Percentiles rank a stretch among this genome's conserved stretches.
Evolutionary conservation across 202 grass and related monocot species (phyloP).

Genomic region (Elaeis oleifera): DNA sequence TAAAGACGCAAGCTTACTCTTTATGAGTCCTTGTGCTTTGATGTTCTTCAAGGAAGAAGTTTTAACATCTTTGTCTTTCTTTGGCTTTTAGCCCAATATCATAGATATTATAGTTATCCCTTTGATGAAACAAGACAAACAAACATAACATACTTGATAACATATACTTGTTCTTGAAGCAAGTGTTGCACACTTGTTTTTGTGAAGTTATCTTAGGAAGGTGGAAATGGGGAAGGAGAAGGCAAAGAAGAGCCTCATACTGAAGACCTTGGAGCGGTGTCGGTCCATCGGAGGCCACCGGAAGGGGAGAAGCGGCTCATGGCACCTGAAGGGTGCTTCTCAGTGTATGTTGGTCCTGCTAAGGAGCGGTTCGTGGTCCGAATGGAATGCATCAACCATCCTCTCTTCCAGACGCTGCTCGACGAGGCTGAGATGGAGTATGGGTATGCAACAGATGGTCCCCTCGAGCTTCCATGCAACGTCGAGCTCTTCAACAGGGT

Average conservation of each 20-base stretch:
- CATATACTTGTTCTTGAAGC: too few species aligned
- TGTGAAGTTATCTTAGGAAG: too few species aligned
- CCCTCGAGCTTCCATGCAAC: conserved; percentile 52
- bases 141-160: too few species aligned
- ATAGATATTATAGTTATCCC: too few species aligned
- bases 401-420: conserved; percentile 50
- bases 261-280: conserved; percentile 36
- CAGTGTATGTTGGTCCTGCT: conserved; percentile 55
- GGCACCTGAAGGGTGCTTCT: conserved; percentile 46
- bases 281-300: conserved; percentile 7
- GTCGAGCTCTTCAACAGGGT: conserved; percentile 51
- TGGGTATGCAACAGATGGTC: conserved; percentile 40
- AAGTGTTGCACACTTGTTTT: too few species aligned
- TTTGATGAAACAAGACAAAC: too few species aligned
- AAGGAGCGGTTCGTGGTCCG: conserved; percentile 59
- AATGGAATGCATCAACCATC: conserved; percentile 43
- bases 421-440: conserved; percentile 67
- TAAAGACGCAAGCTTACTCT: too few species aligned
- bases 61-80: too few species aligned
- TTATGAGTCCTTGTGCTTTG: too few species aligned
- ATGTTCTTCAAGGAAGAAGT: too few species aligned
- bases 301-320: neutral
- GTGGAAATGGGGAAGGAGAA: conserved; percentile 3
- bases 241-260: conserved; percentile 34
- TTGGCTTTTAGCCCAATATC: too few species aligned